Conservation (phyloP, 2,329 filamentous ascomycete species). For the Juglanconis oblonga region DNA sequence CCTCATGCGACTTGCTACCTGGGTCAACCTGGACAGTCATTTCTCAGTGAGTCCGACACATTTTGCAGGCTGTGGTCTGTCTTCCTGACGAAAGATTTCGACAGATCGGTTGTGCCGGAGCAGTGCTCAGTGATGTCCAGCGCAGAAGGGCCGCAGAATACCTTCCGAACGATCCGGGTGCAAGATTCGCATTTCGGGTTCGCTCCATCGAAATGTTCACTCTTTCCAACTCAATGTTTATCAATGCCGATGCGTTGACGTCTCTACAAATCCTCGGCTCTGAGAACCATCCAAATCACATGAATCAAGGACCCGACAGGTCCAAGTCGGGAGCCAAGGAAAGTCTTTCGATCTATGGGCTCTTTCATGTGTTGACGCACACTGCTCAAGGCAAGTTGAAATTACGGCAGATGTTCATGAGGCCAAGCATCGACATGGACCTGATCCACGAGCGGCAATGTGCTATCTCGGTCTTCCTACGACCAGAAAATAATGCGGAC, state of each 20-base stretch:
- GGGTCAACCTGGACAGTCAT: constrained; percentile 70
- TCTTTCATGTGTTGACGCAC: constrained; percentile 71
- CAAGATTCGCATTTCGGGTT: constrained; percentile 56
- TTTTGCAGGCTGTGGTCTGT: neutral
- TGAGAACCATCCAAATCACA: constrained; percentile 78
- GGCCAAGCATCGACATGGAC: constrained; percentile 67
- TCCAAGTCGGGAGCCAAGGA: constrained; percentile 68
- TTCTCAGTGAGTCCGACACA: constrained; percentile 53
- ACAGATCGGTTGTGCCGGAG: constrained; percentile 79
- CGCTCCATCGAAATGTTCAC: constrained; percentile 71
- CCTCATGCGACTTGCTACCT: constrained; percentile 65
- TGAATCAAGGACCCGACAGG: constrained; percentile 67
- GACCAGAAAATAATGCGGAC: constrained; percentile 61
- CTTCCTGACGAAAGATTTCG: neutral
- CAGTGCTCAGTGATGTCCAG: constrained; percentile 75
- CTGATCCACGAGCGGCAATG: constrained; percentile 70
- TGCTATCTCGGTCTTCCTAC: constrained; percentile 64
- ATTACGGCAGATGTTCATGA: constrained; percentile 77
- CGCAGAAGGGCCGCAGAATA: constrained; percentile 63
- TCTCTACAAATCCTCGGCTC: constrained; percentile 83
- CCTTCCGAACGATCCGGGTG: constrained; percentile 56
- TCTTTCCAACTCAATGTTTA: constrained; percentile 65
- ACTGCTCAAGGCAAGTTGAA: constrained; percentile 75
- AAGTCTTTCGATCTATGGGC: constrained; percentile 76
- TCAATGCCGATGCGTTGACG: constrained; percentile 75